phyloP scores from a whole-genome alignment of 2,329 filamentous ascomycete genomes.

The Endocalyx cinctus region DNA sequence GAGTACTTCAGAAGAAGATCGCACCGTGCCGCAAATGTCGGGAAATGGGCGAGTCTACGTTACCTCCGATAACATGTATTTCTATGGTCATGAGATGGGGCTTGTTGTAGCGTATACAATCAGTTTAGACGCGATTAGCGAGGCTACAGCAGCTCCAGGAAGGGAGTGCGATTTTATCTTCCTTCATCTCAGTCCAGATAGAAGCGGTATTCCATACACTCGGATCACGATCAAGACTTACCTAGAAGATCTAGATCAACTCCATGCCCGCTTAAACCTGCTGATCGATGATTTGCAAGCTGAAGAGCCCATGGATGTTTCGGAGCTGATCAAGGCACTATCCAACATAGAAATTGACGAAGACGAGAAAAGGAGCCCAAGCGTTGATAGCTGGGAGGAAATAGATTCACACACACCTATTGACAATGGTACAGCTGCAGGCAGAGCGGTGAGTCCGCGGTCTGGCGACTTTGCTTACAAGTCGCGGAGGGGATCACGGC shows the following conservation, averaged over 20 bases:
- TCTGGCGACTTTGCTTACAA: slow-evolving; percentile 30
- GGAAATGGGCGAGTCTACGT: slow-evolving; percentile 77
- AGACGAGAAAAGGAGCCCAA: slow-evolving; percentile 59
- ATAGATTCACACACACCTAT: slow-evolving; percentile 55
- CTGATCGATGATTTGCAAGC: slow-evolving; percentile 76
- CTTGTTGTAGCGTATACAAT: slow-evolving; percentile 80
- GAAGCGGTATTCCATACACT: slow-evolving; percentile 59
- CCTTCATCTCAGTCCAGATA: slow-evolving; percentile 65
- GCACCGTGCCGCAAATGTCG: slow-evolving; percentile 48
- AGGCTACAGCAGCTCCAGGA: slow-evolving; percentile 85
- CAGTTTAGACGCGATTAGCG: slow-evolving; percentile 70
- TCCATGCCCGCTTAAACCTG: slow-evolving; percentile 80
- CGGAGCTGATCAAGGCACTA: slow-evolving; percentile 67
- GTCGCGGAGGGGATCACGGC: slow-evolving; percentile 28
- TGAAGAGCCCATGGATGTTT: slow-evolving; percentile 62
- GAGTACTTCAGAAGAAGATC: slow-evolving; percentile 43
- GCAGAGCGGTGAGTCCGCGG: slow-evolving; percentile 32
- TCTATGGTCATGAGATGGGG: slow-evolving; percentile 93
- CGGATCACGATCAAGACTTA: slow-evolving; percentile 89
- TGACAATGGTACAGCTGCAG: slow-evolving; percentile 50
- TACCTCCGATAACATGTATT: slow-evolving; percentile 83
- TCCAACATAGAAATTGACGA: slow-evolving; percentile 68
- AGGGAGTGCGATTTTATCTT: slow-evolving; percentile 92
- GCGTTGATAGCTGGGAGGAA: slow-evolving; percentile 89
- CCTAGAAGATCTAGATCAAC: slow-evolving; percentile 76